phyloP scores from a whole-genome alignment of 495 filamentous ascomycete species.

The Penicillium bovifimosum region DNA sequence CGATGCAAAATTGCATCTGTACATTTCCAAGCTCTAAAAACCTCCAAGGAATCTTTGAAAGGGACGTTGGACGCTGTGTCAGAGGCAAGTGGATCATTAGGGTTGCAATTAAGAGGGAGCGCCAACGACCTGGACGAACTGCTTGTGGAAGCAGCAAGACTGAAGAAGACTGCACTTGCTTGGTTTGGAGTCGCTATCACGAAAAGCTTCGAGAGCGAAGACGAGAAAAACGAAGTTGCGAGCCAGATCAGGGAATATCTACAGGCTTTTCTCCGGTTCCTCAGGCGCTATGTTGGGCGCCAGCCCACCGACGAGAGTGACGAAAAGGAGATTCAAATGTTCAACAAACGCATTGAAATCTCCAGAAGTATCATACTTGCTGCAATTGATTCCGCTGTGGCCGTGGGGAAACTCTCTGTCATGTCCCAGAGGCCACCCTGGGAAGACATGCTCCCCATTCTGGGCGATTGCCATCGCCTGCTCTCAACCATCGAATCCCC shows the following conservation, averaged over 20 bases:
- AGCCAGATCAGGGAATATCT: slow-evolving; percentile 33
- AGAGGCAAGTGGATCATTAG: slow-evolving; percentile 43
- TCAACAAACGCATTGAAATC: slow-evolving; percentile 26
- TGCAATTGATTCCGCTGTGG: slow-evolving; percentile 38
- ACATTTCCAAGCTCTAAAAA: slow-evolving; percentile 33
- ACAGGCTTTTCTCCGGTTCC: slow-evolving; percentile 36
- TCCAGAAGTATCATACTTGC: slow-evolving; percentile 37
- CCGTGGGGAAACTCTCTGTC: slow-evolving; percentile 38
- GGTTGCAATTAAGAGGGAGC: slow-evolving; percentile 58
- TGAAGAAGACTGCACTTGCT: slow-evolving; percentile 55
- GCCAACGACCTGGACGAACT: slow-evolving; percentile 64
- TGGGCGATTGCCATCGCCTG: slow-evolving; percentile 36
- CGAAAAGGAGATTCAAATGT: slow-evolving; percentile 25
- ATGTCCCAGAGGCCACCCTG: slow-evolving; percentile 35
- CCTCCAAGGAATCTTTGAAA: slow-evolving; percentile 18
- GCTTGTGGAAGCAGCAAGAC: slow-evolving; percentile 54
- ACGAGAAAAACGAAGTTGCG: slow-evolving; percentile 18
- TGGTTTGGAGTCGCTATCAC: slow-evolving; percentile 43
- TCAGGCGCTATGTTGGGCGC: slow-evolving; percentile 44
- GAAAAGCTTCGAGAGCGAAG: slow-evolving; percentile 16
- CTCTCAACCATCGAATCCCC: slow-evolving; percentile 32
- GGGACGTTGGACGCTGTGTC: slow-evolving; percentile 23
- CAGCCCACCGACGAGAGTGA: slow-evolving; percentile 27
- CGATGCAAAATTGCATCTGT: slow-evolving; percentile 41
- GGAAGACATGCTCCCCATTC: slow-evolving; percentile 35